Evolutionary conservation across 2,329 filamentous ascomycete genomes (phyloP), one percentile per base, ranked within the genome.

Genomic region (Aspergillus puulaauensis): DNA sequence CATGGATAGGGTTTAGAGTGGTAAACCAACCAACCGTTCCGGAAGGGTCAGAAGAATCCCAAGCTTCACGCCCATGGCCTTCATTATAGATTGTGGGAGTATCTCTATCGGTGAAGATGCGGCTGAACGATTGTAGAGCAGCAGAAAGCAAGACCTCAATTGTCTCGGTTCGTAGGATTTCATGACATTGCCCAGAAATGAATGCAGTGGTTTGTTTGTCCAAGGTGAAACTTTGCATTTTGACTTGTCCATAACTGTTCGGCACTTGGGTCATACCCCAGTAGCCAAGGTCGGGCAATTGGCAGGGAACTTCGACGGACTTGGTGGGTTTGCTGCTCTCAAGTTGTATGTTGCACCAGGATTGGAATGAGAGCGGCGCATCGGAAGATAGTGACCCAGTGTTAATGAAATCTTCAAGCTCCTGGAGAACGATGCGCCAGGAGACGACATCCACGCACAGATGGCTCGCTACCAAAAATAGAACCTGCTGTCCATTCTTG

Each of bases 21-120:
- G 79, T 81, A 53, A 81, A 82, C 80, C 80, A 82, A 4, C 80
- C 80, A 12, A 81, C 72, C 0, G 79, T 82, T 24, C 75, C 66
- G 0, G 79, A 78, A 4, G 81, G 70, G 53, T 82, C 79, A 19
- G 67, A 72, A 3, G 72, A 48, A 56, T 78, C 72, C 70, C 78
- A 80, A 0, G 76, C 61, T 62, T 81, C 79, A 23, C 80, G 75
- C 6, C 79, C 80, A 56, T 82, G 79, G 1, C 79, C 78, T 66
- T 82, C 80, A 45, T 80, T 81, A 62, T 78, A 80, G 14, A 82
- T 72, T 0, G 77, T 75, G 0, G 79, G 75, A 3, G 73, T 62
- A 4, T 68, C 64, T 31, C 80, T 70, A 43, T 79, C 76, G 0
- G 69, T 66, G 58, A 82, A 82, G 0, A 71, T 68, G 17, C 69